Evolutionary conservation across 768 basidiomycete genomes (phyloP), one percentile per base, ranked within the genome.

Genomic region (Lentinula boryana): DNA sequence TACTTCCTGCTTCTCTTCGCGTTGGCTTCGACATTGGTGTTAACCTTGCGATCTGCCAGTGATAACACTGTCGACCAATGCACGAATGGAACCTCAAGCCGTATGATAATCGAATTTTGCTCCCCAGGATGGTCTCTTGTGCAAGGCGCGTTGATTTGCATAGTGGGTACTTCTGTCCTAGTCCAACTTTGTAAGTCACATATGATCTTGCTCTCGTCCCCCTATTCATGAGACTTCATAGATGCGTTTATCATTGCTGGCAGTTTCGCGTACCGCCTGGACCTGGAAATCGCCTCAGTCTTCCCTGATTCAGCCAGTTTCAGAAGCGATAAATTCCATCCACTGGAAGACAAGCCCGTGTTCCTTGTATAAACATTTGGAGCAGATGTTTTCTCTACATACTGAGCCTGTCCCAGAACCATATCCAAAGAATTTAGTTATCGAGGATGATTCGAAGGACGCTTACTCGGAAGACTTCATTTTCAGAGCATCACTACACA

Each of bases 101-200:
- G 60, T 2, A 18, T 69, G 13, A 64, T 67, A 46, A 16, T 52
- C 13, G 63, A 69, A 51, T 69, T 69, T 46, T 69, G 68, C 59
- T 55, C 50, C 13, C 56, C 57, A 32, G 60, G 63, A 35, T 61
- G 51, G 44, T 49, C 59, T 27, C 53, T 65, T 21, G 52, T 68
- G 12, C 64, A 62, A 27, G 59, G 63, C 18, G 48, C 67, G 12
- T 63, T 67, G 43, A 53, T 66, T 36, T 64, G 51, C 5, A 21
- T 66, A 15, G 54, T 64, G 9, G 65, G 62, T 18, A 58, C 51
- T 7, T 33, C 61, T 16, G 5, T 65, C 12, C 23, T 63, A 0
- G 27, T 63, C 6, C 67, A 66, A 46, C 52, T 61, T 18, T 66
- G 65, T 68, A 57, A 33, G 67, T 60, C 5, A 32, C 18, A 27